Percentiles rank a stretch among this genome's conserved stretches.
phyloP scores from a whole-genome alignment of 495 filamentous ascomycete species.

The Penicillium tannophilum region DNA sequence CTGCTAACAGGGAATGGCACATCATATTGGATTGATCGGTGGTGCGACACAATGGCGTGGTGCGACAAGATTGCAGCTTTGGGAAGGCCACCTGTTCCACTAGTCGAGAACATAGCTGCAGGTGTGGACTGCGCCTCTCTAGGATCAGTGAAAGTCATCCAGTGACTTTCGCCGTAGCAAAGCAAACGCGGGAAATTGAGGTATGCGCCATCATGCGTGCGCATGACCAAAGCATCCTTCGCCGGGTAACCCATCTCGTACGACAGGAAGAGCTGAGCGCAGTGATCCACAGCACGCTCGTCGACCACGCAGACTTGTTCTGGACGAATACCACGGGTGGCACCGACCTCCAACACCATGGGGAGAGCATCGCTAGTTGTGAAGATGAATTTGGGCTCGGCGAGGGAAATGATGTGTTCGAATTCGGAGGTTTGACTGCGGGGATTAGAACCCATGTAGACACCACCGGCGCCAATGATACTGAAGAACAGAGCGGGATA shows the following conservation, averaged over 20 bases:
- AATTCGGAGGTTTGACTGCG: constrained; percentile 36
- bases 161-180: constrained; percentile 52
- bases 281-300: constrained; percentile 37
- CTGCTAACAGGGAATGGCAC: constrained; percentile 50
- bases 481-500: constrained; percentile 51
- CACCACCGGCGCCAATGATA: constrained; percentile 49
- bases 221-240: constrained; percentile 23
- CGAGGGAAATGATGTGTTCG: constrained; percentile 32
- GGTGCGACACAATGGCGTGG: constrained; percentile 55
- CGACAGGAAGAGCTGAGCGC: constrained; percentile 36
- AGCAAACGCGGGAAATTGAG: constrained; percentile 48
- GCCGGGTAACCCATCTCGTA: constrained; percentile 28
- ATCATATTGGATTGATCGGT: constrained; percentile 50
- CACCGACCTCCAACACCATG: constrained; percentile 22
- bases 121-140: constrained; percentile 47
- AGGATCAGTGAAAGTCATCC: constrained; percentile 54
- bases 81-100: constrained; percentile 61
- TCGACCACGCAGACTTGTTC: constrained; percentile 56
- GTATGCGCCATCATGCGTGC: constrained; percentile 20
- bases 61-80: constrained; percentile 59
- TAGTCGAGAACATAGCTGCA: constrained; percentile 56
- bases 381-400: constrained; percentile 37
- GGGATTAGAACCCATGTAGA: constrained; percentile 43
- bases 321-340: constrained; percentile 45
- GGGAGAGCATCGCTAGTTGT: constrained; percentile 28